A percentile compares a stretch with the other conserved stretches of the same genome.
These are phyloP conservation scores for Lumnitzera racemosa DNA, from an alignment of 345 rosid species.

Conservation along the genomic window DNA sequence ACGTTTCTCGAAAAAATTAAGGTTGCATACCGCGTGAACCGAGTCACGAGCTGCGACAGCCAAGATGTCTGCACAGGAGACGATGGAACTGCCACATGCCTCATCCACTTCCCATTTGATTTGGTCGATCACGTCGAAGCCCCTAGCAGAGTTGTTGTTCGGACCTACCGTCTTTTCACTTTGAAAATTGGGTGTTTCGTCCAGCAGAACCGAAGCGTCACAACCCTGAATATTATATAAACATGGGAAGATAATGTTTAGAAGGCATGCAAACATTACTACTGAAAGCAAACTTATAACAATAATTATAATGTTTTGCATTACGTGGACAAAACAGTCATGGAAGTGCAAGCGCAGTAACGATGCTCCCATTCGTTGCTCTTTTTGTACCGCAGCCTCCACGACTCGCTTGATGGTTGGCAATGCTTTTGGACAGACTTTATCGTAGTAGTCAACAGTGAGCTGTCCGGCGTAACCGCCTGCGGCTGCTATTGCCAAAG, in stretches of 20 bases:
- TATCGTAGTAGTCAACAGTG: too few species aligned
- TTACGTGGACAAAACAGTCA: slow-evolving; percentile 2
- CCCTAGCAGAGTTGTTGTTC: slow-evolving; percentile 36
- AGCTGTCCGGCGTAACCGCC: too few species aligned
- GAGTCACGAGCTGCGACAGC: slow-evolving; percentile 62
- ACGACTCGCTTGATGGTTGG: slow-evolving; percentile 3
- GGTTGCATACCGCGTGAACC: slow-evolving; percentile 33
- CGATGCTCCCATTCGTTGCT: slow-evolving; percentile 39
- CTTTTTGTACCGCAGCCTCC: slow-evolving; percentile 26
- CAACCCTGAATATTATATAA: slow-evolving; percentile 38
- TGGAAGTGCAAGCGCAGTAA: slow-evolving; percentile 51
- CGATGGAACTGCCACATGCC: slow-evolving; percentile 37
- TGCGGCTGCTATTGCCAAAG: too few species aligned
- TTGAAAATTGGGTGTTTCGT: slow-evolving; percentile 34
- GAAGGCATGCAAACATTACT: too few species aligned
- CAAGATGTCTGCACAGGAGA: slow-evolving; percentile 65
- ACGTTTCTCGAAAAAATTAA: too few species aligned
- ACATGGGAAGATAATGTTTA: slow-evolving; percentile 17
- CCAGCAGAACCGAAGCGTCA: slow-evolving; percentile 62
- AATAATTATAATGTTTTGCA: too few species aligned
- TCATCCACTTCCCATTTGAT: slow-evolving; percentile 50
- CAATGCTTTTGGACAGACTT: too few species aligned
- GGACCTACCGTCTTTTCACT: slow-evolving; percentile 43
- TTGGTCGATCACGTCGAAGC: slow-evolving; percentile 54
- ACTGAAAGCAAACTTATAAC: too few species aligned